Conservation (phyloP, 768 basidiomycete genomes). For the Suillus clintonianus region DNA sequence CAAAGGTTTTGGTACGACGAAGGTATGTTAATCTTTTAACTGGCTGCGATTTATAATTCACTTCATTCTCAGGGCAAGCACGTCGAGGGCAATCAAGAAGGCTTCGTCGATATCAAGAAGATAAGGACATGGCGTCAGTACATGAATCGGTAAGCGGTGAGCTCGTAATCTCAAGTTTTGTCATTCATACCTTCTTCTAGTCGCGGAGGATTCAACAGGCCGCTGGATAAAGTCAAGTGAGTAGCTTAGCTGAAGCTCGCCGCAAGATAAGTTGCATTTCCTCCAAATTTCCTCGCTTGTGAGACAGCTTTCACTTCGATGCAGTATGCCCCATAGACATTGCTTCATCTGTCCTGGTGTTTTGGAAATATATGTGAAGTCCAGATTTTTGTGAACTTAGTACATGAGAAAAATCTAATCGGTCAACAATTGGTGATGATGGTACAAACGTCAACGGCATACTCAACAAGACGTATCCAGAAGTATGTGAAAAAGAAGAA, state of each 20-base stretch:
- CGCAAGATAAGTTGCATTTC: slow-evolving; percentile 19
- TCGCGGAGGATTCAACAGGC: slow-evolving; percentile 88
- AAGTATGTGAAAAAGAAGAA: slow-evolving; percentile 15
- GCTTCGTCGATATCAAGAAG: slow-evolving; percentile 68
- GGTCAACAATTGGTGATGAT: slow-evolving; percentile 24
- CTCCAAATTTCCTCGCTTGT: neutral
- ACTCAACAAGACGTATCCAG: slow-evolving; percentile 18
- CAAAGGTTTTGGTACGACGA: slow-evolving; percentile 83
- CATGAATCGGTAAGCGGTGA: slow-evolving; percentile 81
- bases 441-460: slow-evolving; percentile 31
- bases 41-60: slow-evolving; percentile 3
- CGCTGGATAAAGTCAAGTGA: slow-evolving; percentile 94
- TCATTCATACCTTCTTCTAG: slow-evolving; percentile 37
- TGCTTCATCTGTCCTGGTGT: neutral
- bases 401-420: slow-evolving; percentile 21
- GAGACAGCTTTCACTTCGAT: slow-evolving; percentile 2
- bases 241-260: neutral
- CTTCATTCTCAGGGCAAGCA: slow-evolving; percentile 60
- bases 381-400: neutral
- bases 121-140: slow-evolving; percentile 94
- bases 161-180: slow-evolving; percentile 4
- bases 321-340: neutral
- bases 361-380: neutral
- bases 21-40: slow-evolving; percentile 48
- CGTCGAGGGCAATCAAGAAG: slow-evolving; percentile 84